Conservation (phyloP, 176 grass and related monocot genomes). For the Carex scoparia region DNA sequence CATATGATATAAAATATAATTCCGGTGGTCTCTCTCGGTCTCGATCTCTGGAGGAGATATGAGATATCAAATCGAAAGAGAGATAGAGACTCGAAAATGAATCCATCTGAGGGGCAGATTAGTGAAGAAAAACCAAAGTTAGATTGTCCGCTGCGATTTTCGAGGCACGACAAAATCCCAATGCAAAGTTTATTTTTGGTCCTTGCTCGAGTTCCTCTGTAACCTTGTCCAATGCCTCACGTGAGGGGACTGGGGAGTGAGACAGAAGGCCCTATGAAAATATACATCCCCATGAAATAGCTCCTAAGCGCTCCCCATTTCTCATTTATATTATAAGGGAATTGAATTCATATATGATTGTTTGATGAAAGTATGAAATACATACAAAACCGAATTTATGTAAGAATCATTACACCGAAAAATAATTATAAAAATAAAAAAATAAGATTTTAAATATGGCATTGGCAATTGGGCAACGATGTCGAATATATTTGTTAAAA, state of each 20-base stretch:
- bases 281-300: not conserved
- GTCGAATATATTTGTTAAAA: no score
- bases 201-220: conserved; percentile 3
- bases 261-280: no score
- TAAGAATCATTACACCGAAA: no score
- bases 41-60: not conserved
- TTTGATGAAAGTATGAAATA: no score
- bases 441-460: no score
- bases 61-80: not conserved
- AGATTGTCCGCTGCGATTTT: not conserved
- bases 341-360: no score
- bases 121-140: not conserved
- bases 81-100: not conserved
- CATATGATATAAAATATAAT: not conserved
- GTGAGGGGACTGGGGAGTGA: not conserved
- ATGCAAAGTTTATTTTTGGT: conserved; percentile 4
- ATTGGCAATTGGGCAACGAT: no score
- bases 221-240: not conserved
- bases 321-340: no score
- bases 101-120: not conserved
- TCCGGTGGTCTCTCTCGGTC: not conserved
- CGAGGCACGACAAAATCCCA: conserved; percentile 7
- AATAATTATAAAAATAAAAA: no score
- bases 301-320: no score
- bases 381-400: no score